Evolutionary conservation across 2,329 filamentous ascomycete species (phyloP), one percentile per base, ranked within the genome.

Genomic region (Cladosporium austrohemisphaericum): DNA sequence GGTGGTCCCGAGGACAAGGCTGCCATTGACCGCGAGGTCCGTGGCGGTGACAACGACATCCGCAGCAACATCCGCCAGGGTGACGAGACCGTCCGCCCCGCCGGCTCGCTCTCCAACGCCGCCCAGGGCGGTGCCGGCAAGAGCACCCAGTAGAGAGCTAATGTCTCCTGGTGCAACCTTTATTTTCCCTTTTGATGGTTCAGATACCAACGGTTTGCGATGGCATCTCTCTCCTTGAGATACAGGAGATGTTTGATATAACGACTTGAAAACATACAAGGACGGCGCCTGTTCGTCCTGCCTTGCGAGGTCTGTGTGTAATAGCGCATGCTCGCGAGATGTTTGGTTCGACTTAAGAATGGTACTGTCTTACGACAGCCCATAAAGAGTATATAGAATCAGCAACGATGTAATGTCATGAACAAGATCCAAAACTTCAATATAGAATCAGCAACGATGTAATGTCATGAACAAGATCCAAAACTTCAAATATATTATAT

Each of bases 1-100:
- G 75, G 74, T 1, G 74, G 73, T 11, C 74, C 73, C 2, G 74
- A 76, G 61, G 68, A 68, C 45, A 73, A 74, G 59, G 64, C 64
- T 26, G 51, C 59, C 22, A 57, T 64, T 10, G 68, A 65, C 49
- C 66, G 62, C n/a, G 62, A 67, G 54, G 65, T 65, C 19, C 61
- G 69, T 7, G 62, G 61, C 10, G 72, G 72, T 7, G 62, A 69
- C 37, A 64, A 74, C 57, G 64, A 68, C 49, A 66, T 73, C 10
- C 55, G 65, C 49, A 62, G 57, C 14, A 72, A 73, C 57, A 58
- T 72, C 23, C 60, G 69, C 56, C 66, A 69, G 53, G 61, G 58
- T 32, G 61, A 58, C 20, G 59, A 65, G 51, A 63, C 59, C 6
- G 47, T 50, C 5, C 46, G 59, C 11, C 58, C 57, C n/a, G 44